Evolutionary conservation across 345 rosid species (phyloP), one percentile per base, ranked within the genome.

Genomic region (Toxicodendron radicans): DNA sequence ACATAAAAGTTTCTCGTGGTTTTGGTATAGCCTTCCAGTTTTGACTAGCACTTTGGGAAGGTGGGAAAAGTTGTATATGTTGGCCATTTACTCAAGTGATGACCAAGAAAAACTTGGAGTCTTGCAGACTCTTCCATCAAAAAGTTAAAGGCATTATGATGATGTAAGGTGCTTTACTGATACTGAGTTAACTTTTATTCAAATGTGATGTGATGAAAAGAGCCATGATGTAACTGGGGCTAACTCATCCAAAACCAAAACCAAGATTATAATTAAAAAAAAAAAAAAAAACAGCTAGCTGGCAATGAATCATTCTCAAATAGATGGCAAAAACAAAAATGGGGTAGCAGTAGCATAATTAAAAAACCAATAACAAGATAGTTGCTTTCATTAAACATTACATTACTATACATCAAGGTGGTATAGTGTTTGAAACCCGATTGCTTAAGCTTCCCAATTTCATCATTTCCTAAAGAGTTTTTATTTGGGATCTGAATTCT

Each of bases 81-180:
- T 8, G 46, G n/a, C 45, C n/a, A 35, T 17, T 35, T 62, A 62
- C 48, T 62, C 48, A 18, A 35, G 48, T 33, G 46, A 21, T 62
- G 66, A 3, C 66, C 48, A 62, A 62, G 67, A 48, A 63, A 48
- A 18, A 18, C 20, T 38, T 38, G 46, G 51, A 63, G 48, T 63
- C 9, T 9, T 38, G 48, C 67, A 33, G 20, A 10, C 27, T 38
- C 16, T 41, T 41, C n/a, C 24, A 7, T 9, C 7, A 63, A 63
- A 63, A 38, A 38, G 27, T 18, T 33, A 17, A 21, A 38, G 30
- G 49, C 66, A 62, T 62, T 62, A 35, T 35, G 35, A 62, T 35
- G 46, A 33, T 35, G 30, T 18, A 18, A 33, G 45, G 23, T 62
- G 63, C 38, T 59, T 27, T 59, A 11, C 48, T 18, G 7, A 62